Evolutionary conservation across 1,284 basidiomycete genomes (phyloP).

Genomic region (Schizophyllum amplum): DNA sequence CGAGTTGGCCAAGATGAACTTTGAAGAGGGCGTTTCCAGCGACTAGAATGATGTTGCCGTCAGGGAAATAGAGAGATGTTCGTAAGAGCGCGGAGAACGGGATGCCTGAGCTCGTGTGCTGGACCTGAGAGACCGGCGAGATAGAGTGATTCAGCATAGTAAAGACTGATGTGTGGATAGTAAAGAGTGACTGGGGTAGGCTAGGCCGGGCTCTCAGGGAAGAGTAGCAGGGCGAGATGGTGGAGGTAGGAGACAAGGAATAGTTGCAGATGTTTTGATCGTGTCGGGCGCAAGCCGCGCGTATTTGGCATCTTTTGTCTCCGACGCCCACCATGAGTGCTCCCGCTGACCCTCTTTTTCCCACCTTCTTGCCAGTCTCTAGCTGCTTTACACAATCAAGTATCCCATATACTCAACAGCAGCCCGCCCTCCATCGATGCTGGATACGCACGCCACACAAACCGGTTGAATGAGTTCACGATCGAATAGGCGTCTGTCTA

Average conservation of each 20-base stretch:
- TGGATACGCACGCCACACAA: too few species aligned
- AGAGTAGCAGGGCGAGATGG: neutral
- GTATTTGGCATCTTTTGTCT: neutral
- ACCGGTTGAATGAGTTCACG: too few species aligned
- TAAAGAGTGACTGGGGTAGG: neutral
- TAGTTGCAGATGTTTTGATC: neutral
- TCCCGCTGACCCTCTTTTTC: too few species aligned
- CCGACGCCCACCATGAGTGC: neutral
- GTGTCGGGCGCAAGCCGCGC: too few species aligned
- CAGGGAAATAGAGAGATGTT: slow-evolving; percentile 63
- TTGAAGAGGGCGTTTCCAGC: slow-evolving; percentile 53
- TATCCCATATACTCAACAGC: too few species aligned
- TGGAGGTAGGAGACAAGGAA: neutral
- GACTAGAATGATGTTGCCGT: slow-evolving; percentile 61
- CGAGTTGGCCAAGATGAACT: slow-evolving; percentile 62
- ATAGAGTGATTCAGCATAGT: neutral
- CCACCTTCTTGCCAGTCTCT: too few species aligned
- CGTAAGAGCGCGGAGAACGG: slow-evolving; percentile 19
- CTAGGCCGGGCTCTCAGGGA: neutral
- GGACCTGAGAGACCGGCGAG: neutral
- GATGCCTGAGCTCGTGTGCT: neutral
- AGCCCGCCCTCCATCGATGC: too few species aligned
- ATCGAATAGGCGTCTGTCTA: too few species aligned
- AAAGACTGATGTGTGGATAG: neutral
- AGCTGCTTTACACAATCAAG: too few species aligned